Conservation (phyloP, 2,329 filamentous ascomycete genomes). For the Chaetomiaceae sp. region DNA sequence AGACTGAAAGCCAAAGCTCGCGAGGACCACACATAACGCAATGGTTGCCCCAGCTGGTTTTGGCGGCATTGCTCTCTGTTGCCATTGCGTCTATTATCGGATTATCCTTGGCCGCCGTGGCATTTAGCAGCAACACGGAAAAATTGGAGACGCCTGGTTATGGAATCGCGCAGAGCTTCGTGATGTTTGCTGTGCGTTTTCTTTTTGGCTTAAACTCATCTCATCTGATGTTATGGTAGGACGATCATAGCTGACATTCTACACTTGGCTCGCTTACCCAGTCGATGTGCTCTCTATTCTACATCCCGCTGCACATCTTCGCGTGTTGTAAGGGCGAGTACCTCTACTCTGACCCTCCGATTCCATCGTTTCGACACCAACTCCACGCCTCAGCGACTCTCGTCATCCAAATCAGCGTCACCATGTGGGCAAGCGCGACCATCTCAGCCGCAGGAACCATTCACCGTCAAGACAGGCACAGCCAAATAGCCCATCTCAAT, state of each 20-base stretch:
- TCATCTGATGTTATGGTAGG: too few relatives aligned
- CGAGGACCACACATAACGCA: background rate
- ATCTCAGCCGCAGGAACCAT: slow-evolving; percentile 28
- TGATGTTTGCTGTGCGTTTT: slow-evolving; percentile 19
- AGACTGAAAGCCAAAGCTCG: slow-evolving; percentile 14
- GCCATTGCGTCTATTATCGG: slow-evolving; percentile 10
- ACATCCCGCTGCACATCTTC: slow-evolving; percentile 31
- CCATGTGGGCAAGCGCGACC: slow-evolving; percentile 30
- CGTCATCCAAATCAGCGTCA: slow-evolving; percentile 27
- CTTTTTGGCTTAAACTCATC: background rate
- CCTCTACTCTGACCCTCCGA: slow-evolving; percentile 20
- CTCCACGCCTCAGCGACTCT: slow-evolving; percentile 32
- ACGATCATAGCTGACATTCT: background rate
- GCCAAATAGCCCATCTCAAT: slow-evolving; percentile 18
- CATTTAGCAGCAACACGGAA: slow-evolving; percentile 8
- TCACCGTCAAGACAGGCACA: slow-evolving; percentile 7
- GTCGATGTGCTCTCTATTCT: slow-evolving; percentile 32
- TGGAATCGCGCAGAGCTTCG: slow-evolving; percentile 20
- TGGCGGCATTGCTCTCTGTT: slow-evolving; percentile 8
- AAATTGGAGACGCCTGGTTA: slow-evolving; percentile 6
- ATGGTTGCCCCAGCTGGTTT: slow-evolving; percentile 14
- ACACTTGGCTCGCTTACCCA: slow-evolving; percentile 3
- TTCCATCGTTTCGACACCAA: slow-evolving; percentile 28
- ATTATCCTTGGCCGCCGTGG: slow-evolving; percentile 12
- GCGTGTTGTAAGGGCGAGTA: slow-evolving; percentile 26